Evolutionary conservation across 306 rosid species (phyloP), one percentile per base, ranked within the genome.

Genomic region (Cicer bijugum): DNA sequence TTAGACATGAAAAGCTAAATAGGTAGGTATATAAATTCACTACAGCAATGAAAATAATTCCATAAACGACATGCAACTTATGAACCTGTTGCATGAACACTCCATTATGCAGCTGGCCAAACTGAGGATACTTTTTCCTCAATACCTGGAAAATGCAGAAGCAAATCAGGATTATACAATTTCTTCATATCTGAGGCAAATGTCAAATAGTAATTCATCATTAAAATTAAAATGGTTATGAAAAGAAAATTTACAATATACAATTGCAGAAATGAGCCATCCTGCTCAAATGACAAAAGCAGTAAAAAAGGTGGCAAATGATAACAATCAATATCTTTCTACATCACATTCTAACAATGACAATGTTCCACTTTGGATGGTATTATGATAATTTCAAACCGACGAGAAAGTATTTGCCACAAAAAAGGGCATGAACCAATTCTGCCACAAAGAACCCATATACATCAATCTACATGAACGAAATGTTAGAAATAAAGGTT

Each of bases 51-150:
- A 42, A 55, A 53, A 42, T 59, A 28, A 72, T 68, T 80, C 52
- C 77, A 83, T 17, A 38, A 66, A 67, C 44, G 37, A 69, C 47
- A 33, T 65, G 50, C 47, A 72, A 69, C 43, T 19, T 69, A 70
- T 17, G 74, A 72, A 95, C 99, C 96, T 95, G 99, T 78, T 95
- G 99, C 99, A 95, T 91, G 89, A 85, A 95, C 78, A 75, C 83
- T 51, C 90, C 91, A 71, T 92, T 90, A 70, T 95, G 99, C 80
- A 88, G 83, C 88, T 95, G 99, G 75, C 89, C 97, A 85, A 95
- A 95, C 72, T 95, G 99, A 78, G 99, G 99, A 82, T 88, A 91
- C 77, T 91, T 95, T 79, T 95, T 95, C 55, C 96, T 88, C 71
- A 95, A 82, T 9, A 95, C 91, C 99, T 95, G 90, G 72, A 8